Percentiles rank a stretch among this genome's conserved stretches.
Conservation (phyloP, 2,329 filamentous ascomycete genomes). For the Phyllosticta citrichinensis region DNA sequence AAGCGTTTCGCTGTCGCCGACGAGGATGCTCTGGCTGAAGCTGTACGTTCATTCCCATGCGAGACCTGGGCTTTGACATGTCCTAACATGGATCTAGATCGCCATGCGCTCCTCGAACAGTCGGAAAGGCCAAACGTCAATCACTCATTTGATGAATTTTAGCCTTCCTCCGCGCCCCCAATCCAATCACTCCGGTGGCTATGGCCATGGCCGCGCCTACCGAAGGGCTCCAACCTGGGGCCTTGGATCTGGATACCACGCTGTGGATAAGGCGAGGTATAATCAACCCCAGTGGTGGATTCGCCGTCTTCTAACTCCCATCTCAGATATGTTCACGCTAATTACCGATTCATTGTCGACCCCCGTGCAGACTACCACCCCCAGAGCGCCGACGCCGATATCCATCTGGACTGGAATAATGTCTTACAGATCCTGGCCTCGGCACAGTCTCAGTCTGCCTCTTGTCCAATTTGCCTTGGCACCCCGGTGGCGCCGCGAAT, state of each 20-base stretch:
- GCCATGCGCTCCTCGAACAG: conserved; percentile 55
- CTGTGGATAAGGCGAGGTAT: conserved; percentile 79
- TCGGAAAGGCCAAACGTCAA: conserved; percentile 88
- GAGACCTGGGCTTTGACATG: background rate
- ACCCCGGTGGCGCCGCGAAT: conserved; percentile 89
- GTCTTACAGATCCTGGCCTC: conserved; percentile 89
- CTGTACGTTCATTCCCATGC: conserved; percentile 41
- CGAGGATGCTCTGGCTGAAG: conserved; percentile 82
- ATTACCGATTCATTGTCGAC: conserved; percentile 92
- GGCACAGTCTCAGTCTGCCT: conserved; percentile 73
- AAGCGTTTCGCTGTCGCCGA: conserved; percentile 63
- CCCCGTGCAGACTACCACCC: conserved; percentile 68
- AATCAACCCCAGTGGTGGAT: conserved; percentile 16
- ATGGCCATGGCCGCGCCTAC: conserved; percentile 33
- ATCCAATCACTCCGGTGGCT: conserved; percentile 46
- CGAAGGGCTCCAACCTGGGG: conserved; percentile 73
- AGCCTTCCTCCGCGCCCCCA: conserved; percentile 65
- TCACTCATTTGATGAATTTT: conserved; percentile 94
- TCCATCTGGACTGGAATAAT: conserved; percentile 81
- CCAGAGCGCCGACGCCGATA: conserved; percentile 77
- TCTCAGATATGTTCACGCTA: conserved; percentile 75
- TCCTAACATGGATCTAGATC: conserved; percentile 31
- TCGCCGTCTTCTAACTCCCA: conserved; percentile 8
- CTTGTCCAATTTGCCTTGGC: conserved; percentile 90
- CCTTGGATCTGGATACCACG: conserved; percentile 78